These are phyloP conservation scores for Dothideomycetes sp. DNA, from an alignment of 2,329 filamentous ascomycete genomes.

Conservation along the genomic window DNA sequence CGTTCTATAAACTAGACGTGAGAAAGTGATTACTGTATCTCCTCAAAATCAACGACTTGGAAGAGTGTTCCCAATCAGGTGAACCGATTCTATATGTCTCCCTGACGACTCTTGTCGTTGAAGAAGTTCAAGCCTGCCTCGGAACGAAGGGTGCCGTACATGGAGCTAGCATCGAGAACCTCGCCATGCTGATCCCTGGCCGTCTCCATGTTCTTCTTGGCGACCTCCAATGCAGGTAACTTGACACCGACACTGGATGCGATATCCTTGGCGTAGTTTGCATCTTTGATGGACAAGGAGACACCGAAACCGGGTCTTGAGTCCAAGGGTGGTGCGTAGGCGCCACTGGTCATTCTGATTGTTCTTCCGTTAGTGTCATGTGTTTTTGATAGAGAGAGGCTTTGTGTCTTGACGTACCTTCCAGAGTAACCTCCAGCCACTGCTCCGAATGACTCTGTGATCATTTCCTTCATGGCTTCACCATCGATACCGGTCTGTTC, in stretches of 20 bases:
- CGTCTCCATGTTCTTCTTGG: conserved; percentile 13
- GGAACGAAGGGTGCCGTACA: conserved; percentile 10
- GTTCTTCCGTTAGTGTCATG: neutral
- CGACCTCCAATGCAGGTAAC: conserved; percentile 13
- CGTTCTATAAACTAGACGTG: too few species aligned
- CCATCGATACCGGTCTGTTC: conserved; percentile 38
- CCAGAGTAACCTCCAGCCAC: conserved; percentile 36
- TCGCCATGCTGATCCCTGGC: conserved; percentile 13
- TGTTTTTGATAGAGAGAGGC: conserved; percentile 16
- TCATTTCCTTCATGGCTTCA: conserved; percentile 33
- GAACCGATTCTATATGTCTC: too few species aligned
- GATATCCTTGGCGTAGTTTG: conserved; percentile 14
- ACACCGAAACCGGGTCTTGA: conserved; percentile 15
- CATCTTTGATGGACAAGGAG: conserved; percentile 16
- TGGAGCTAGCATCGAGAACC: conserved; percentile 5
- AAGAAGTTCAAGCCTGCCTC: conserved; percentile 11
- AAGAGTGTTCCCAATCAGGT: too few species aligned
- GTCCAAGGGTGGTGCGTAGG: conserved; percentile 31
- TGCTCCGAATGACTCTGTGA: conserved; percentile 35
- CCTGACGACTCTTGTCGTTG: conserved; percentile 13
- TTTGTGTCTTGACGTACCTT: conserved; percentile 23
- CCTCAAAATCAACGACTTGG: too few species aligned
- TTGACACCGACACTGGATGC: conserved; percentile 11
- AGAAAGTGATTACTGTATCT: too few species aligned
- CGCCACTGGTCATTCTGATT: conserved; percentile 32